Evolutionary conservation across 2,329 filamentous ascomycete species (phyloP).

Genomic region (Fusarium coicis): DNA sequence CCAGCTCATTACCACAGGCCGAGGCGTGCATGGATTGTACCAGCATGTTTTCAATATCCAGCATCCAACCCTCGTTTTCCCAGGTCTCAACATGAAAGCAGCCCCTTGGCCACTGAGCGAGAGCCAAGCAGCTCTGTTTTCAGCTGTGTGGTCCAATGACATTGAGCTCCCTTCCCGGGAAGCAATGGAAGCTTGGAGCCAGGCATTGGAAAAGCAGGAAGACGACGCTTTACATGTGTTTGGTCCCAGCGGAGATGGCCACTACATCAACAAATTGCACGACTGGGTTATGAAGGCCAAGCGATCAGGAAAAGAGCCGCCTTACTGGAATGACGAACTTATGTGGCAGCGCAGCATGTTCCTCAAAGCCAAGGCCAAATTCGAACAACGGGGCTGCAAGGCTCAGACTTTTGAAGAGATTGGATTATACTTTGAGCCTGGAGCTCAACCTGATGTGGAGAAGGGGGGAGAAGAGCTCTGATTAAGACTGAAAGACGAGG

Average conservation of each 20-base stretch:
- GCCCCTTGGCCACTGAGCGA: slow-evolving; percentile 89
- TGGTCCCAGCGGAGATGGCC: slow-evolving; percentile 61
- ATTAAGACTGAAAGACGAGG: neutral
- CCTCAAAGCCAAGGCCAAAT: slow-evolving; percentile 76
- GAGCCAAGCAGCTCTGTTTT: slow-evolving; percentile 79
- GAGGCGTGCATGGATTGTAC: slow-evolving; percentile 77
- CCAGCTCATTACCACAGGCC: slow-evolving; percentile 73
- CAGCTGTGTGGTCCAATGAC: slow-evolving; percentile 79
- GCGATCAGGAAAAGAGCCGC: slow-evolving; percentile 72
- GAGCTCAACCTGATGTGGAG: neutral
- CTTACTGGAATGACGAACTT: slow-evolving; percentile 75
- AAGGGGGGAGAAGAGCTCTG: slow-evolving; percentile 3
- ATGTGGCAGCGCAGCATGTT: slow-evolving; percentile 79
- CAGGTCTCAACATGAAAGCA: slow-evolving; percentile 80
- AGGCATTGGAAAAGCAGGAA: slow-evolving; percentile 66
- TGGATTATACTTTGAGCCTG: slow-evolving; percentile 69
- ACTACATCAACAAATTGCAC: slow-evolving; percentile 76
- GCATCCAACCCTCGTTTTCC: slow-evolving; percentile 82
- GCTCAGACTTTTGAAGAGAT: slow-evolving; percentile 77
- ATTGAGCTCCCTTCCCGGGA: slow-evolving; percentile 69
- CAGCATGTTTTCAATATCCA: slow-evolving; percentile 81
- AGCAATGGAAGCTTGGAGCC: slow-evolving; percentile 79
- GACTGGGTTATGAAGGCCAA: slow-evolving; percentile 67
- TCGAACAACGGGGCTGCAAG: slow-evolving; percentile 71
- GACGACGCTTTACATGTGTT: slow-evolving; percentile 48